Base-by-base conservation (phyloP, 441 rosid genomes). In the Corymbia calophylla region DNA sequence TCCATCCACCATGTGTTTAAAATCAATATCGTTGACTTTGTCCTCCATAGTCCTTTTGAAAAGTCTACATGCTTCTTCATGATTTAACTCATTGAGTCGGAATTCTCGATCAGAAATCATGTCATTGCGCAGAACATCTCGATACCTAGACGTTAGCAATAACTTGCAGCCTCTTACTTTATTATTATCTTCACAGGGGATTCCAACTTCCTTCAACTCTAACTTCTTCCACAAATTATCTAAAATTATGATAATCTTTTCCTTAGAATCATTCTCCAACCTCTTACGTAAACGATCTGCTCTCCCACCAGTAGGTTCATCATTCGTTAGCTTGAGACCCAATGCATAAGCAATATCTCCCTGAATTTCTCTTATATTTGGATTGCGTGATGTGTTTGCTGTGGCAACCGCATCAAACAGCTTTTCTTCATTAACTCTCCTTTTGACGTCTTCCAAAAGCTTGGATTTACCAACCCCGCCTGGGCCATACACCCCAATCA, bases 1-100 rank as follows among this genome's bases (percentile, higher is more conserved):
- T 56, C 29, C 29, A 56, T 56, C 62, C 4, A 23, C 5, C 12
- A 23, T 0, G 29, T 2, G 4, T 2, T 5, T 4, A 25, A 58
- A 5, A 15, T 58, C 15, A 1, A 0, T n/a, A 25, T 60, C 0
- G 0, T 60, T 11, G 21, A 60, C 3, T 60, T 0, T 1, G 0
- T 60, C 0, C 31, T 29, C 66, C 0, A 11, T 0, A 11, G 0
- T 60, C 66, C 66, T 60, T 60, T 60, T 16, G 11, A 60, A 60
- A 27, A 60, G 31, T 10, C 16, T 60, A 27, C 16, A 3, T 1
- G 66, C 31, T 60, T 60, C 66, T 5, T 16, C 66, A 27, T 60
- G 7, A 1, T 60, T 0, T 27, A 60, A 27, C 16, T 2, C 66
- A 11, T 60, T 27, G 66, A 60, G 1, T 60, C 2, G 66, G 16